phyloP scores from a whole-genome alignment of 176 grass and related monocot species.

The Rhynchospora tenuis region DNA sequence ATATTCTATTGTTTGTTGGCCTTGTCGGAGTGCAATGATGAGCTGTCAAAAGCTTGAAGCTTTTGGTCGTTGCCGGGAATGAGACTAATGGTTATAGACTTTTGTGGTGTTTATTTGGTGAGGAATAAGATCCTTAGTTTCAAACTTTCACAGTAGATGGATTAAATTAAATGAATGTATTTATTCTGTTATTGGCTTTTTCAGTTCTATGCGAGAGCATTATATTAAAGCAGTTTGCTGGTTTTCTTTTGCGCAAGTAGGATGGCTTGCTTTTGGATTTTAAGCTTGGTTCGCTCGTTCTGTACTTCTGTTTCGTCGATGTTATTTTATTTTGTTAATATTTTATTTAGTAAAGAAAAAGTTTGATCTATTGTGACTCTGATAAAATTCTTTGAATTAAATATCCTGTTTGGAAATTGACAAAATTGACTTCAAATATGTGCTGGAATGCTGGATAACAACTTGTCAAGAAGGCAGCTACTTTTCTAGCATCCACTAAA shows the following conservation, averaged over 20 bases:
- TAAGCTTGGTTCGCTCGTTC: background rate
- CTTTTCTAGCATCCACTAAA: background rate
- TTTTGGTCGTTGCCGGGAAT: conserved; percentile 1
- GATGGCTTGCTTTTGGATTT: background rate
- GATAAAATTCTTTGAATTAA: background rate
- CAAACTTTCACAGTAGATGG: conserved; percentile 1
- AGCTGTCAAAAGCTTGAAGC: conserved; percentile 15
- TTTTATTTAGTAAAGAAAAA: background rate
- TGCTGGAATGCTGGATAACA: background rate
- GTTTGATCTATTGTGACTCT: too few relatives aligned
- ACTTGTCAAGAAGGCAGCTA: background rate
- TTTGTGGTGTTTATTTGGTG: conserved; percentile 15
- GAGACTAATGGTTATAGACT: conserved; percentile 9
- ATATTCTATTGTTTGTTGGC: conserved; percentile 18
- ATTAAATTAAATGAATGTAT: conserved; percentile 23
- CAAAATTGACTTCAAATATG: background rate
- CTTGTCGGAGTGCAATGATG: conserved; percentile 7
- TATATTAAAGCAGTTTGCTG: background rate
- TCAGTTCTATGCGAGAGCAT: background rate
- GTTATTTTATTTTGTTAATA: background rate
- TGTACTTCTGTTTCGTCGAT: background rate
- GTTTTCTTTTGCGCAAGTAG: background rate
- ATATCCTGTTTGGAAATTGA: background rate
- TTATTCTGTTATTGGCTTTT: background rate
- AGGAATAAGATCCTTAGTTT: conserved; percentile 23